phyloP scores from a whole-genome alignment of 2,329 filamentous ascomycete genomes.

The Stachybotrys chartarum region DNA sequence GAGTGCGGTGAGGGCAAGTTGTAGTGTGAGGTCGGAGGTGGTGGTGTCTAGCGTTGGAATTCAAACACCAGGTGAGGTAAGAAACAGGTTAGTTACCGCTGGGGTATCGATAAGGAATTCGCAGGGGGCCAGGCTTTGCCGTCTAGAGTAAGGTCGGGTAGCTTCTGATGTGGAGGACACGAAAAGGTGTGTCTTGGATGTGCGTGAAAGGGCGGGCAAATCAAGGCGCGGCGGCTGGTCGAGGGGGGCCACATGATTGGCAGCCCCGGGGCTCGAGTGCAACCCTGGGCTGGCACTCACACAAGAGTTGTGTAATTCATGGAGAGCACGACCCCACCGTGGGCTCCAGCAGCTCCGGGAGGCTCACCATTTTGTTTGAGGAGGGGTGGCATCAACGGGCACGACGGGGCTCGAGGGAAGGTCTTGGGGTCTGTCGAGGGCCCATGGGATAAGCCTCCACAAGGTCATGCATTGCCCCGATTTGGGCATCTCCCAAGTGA shows the following conservation, averaged over 20 bases:
- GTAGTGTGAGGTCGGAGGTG: background rate
- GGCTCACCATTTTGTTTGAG: too few relatives aligned
- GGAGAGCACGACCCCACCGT: too few relatives aligned
- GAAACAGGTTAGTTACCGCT: background rate
- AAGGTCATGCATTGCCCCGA: background rate
- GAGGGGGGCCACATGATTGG: constrained; percentile 25
- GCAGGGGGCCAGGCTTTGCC: background rate
- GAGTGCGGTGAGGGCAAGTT: background rate
- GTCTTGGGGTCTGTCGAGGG: background rate
- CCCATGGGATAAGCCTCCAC: background rate
- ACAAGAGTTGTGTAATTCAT: background rate
- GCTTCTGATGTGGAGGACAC: constrained; percentile 9
- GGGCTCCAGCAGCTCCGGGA: too few relatives aligned
- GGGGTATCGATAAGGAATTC: constrained; percentile 2
- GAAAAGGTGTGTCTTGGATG: background rate
- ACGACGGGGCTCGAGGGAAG: background rate
- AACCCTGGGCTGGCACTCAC: constrained; percentile 6
- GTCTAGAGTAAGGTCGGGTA: background rate
- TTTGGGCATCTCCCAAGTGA: background rate
- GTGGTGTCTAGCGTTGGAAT: background rate
- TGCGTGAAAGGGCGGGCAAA: background rate
- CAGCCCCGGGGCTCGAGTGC: constrained; percentile 9
- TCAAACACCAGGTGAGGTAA: background rate
- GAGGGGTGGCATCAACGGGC: background rate
- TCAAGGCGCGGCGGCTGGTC: constrained; percentile 8